These are phyloP conservation scores for Tolypocladium inflatum DNA, from an alignment of 2,329 filamentous ascomycete genomes.

Conservation along the genomic window DNA sequence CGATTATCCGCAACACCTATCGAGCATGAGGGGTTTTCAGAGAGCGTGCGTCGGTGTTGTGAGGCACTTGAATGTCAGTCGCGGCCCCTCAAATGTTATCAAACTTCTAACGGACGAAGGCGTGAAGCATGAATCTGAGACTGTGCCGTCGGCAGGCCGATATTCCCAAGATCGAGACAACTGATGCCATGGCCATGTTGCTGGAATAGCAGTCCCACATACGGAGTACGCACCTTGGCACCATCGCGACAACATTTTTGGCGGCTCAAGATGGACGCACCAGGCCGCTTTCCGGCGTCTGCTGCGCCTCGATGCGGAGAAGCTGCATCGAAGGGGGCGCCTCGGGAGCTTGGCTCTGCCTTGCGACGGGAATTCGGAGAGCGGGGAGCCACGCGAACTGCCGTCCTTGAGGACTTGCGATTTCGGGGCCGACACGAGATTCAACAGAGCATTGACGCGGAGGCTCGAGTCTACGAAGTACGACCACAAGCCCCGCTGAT, in stretches of 20 bases:
- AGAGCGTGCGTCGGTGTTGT: background rate
- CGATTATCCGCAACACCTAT: slow-evolving; percentile 23
- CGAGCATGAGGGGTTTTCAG: slow-evolving; percentile 8
- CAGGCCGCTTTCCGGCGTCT: background rate
- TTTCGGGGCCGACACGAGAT: no score
- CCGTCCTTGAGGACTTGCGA: background rate
- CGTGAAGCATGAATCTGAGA: background rate
- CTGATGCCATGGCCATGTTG: background rate
- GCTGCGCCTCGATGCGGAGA: background rate
- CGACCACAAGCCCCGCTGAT: background rate
- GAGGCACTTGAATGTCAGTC: background rate
- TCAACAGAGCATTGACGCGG: background rate
- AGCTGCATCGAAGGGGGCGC: background rate
- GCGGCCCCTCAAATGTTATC: no score
- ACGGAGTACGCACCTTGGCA: no score
- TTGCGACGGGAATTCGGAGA: background rate
- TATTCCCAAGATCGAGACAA: background rate
- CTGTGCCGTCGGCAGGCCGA: background rate
- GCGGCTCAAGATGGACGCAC: background rate
- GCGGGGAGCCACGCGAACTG: background rate
- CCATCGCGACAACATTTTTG: background rate
- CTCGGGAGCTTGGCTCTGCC: background rate
- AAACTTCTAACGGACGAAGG: background rate
- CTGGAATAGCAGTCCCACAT: background rate
- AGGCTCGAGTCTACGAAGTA: background rate